phyloP scores from a whole-genome alignment of 495 filamentous ascomycete species.

The Cenococcum geophilum region DNA sequence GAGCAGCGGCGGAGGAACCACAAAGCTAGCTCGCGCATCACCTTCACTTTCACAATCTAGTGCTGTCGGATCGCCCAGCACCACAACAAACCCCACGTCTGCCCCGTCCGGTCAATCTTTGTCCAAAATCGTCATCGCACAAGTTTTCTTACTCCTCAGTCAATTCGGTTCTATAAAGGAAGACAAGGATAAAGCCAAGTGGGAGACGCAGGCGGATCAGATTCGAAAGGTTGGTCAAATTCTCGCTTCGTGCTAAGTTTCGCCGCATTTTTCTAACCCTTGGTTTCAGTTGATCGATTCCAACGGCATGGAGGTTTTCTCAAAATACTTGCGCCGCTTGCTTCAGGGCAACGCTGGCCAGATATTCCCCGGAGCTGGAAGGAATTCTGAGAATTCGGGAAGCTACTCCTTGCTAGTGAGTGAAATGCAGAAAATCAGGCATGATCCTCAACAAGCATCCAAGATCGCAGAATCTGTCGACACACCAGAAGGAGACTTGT shows the following conservation, averaged over 20 bases:
- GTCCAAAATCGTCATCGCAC: slow-evolving; percentile 85
- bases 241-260: not conserved
- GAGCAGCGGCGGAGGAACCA: slow-evolving; percentile 52
- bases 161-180: slow-evolving; percentile 67
- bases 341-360: slow-evolving; percentile 76
- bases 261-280: slow-evolving; percentile 9
- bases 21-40: slow-evolving; percentile 56
- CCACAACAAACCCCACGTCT: slow-evolving; percentile 44
- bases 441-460: slow-evolving; percentile 71
- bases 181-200: slow-evolving; percentile 84
- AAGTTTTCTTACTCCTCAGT: slow-evolving; percentile 88
- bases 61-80: slow-evolving; percentile 53
- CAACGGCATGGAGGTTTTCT: slow-evolving; percentile 94
- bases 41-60: slow-evolving; percentile 57
- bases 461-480: slow-evolving; percentile 93
- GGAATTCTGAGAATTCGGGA: slow-evolving; percentile 63
- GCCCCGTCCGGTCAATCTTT: slow-evolving; percentile 37
- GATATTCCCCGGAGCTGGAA: slow-evolving; percentile 71
- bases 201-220: slow-evolving; percentile 85
- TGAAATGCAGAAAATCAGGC: slow-evolving; percentile 78
- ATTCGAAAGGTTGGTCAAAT: slow-evolving; percentile 69
- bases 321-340: slow-evolving; percentile 85
- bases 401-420: slow-evolving; percentile 75
- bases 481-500: slow-evolving; percentile 76
- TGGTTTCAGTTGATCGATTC: slow-evolving; percentile 71